Conservation (phyloP, 345 rosid genomes). For the Rhizophora mangle region DNA sequence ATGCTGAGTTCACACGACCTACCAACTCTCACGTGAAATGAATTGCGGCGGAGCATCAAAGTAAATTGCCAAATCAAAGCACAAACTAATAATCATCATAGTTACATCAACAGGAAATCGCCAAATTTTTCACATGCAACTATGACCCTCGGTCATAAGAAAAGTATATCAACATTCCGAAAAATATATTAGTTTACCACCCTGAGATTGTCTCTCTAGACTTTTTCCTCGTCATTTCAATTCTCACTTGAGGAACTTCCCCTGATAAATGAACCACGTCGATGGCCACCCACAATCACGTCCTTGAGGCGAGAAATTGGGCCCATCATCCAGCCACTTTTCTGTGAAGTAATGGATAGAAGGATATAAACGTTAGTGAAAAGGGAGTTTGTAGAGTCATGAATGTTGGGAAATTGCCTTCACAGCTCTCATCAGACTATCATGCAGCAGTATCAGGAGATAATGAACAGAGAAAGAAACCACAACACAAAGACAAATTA, state of each 20-base stretch:
- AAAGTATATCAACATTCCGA: conserved; percentile 18
- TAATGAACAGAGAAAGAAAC: too few relatives aligned
- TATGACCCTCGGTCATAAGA: conserved; percentile 8
- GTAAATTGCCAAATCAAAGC: conserved; percentile 2
- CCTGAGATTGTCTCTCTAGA: background rate
- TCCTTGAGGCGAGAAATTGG: conserved; percentile 78
- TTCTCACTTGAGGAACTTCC: conserved; percentile 46
- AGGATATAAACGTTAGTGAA: background rate
- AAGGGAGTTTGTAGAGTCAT: too few relatives aligned
- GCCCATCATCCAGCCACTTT: conserved; percentile 57
- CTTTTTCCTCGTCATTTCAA: conserved; percentile 36
- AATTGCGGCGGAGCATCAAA: too few relatives aligned
- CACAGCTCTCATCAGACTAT: too few relatives aligned
- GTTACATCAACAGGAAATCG: conserved; percentile 8
- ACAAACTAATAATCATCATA: conserved; percentile 13
- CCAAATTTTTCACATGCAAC: conserved; percentile 10
- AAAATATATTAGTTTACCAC: conserved; percentile 4
- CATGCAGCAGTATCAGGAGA: too few relatives aligned
- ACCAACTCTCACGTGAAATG: background rate
- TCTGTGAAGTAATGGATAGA: conserved; percentile 34
- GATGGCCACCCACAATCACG: conserved; percentile 71
- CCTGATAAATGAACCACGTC: conserved; percentile 56
- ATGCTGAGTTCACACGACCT: background rate
- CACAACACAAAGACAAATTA: too few relatives aligned
- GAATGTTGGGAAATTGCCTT: too few relatives aligned